Evolutionary conservation across 2,329 filamentous ascomycete species (phyloP).

Genomic region (Stylonectria norvegica): DNA sequence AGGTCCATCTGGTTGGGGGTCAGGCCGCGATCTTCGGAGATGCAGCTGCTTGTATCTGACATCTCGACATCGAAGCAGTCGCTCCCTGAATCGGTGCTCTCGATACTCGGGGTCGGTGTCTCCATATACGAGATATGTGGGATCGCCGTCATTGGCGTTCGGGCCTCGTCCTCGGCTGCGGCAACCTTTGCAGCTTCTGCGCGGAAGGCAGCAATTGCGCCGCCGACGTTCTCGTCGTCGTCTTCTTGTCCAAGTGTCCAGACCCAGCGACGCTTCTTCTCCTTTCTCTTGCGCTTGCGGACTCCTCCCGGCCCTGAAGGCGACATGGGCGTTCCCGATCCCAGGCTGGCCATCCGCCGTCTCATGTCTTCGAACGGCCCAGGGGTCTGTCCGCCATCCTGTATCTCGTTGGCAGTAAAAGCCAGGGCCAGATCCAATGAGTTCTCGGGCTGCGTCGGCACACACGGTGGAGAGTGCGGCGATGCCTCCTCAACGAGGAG

Average conservation of each 20-base stretch:
- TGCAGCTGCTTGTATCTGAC: slow-evolving; percentile 44
- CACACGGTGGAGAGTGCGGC: slow-evolving; percentile 39
- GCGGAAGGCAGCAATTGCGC: slow-evolving; percentile 40
- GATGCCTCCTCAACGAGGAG: slow-evolving; percentile 57
- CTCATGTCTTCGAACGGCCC: slow-evolving; percentile 63
- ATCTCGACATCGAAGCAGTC: slow-evolving; percentile 44
- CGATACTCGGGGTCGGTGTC: slow-evolving; percentile 41
- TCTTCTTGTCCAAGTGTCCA: slow-evolving; percentile 61
- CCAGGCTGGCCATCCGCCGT: slow-evolving; percentile 51
- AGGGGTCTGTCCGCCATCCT: slow-evolving; percentile 60
- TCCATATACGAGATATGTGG: slow-evolving; percentile 24
- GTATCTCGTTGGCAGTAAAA: slow-evolving; percentile 52
- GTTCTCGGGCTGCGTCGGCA: slow-evolving; percentile 36
- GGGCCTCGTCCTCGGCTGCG: slow-evolving; percentile 11
- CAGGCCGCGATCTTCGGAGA: slow-evolving; percentile 33
- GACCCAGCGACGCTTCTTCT: slow-evolving; percentile 63
- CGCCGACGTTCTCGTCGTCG: slow-evolving; percentile 42
- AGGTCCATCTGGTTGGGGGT: slow-evolving; percentile 32
- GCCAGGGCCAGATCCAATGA: slow-evolving; percentile 49
- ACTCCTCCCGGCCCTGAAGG: slow-evolving; percentile 43
- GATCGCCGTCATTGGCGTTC: slow-evolving; percentile 21
- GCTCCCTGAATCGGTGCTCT: slow-evolving; percentile 33
- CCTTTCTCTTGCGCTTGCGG: slow-evolving; percentile 52
- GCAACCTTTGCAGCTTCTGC: slow-evolving; percentile 26
- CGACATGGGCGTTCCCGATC: slow-evolving; percentile 39